These are phyloP conservation scores for Xylaria flabelliformis DNA, from an alignment of 495 filamentous ascomycete genomes.

Conservation along the genomic window DNA sequence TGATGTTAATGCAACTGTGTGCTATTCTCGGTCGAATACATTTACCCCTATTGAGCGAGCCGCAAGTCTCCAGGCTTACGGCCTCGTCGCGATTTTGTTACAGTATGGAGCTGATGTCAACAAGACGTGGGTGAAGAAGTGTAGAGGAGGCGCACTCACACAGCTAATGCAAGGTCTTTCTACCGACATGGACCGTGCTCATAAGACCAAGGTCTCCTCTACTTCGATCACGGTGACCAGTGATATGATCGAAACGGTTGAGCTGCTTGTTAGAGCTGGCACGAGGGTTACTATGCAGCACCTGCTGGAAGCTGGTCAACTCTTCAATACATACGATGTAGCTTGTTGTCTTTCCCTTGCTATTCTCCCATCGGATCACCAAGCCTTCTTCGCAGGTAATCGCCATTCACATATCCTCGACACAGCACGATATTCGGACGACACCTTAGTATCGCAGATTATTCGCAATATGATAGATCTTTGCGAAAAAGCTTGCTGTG, in stretches of 20 bases:
- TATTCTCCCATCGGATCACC: not conserved
- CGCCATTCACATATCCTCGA: not conserved
- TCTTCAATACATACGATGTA: not conserved
- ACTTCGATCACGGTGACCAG: not conserved
- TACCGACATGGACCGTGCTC: too few relatives aligned
- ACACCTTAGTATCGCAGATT: not conserved
- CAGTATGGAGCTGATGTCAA: not conserved
- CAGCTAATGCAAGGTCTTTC: not conserved
- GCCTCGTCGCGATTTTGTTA: not conserved
- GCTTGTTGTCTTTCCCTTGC: not conserved
- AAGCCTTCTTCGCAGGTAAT: not conserved
- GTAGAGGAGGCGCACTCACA: not conserved
- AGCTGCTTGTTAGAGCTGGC: not conserved
- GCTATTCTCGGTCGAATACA: not conserved
- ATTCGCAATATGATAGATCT: not conserved
- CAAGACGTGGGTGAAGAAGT: not conserved
- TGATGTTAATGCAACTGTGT: not conserved
- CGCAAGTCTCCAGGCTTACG: not conserved
- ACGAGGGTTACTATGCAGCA: not conserved
- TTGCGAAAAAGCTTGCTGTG: not conserved
- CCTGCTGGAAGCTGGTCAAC: not conserved
- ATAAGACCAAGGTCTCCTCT: too few relatives aligned
- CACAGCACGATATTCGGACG: not conserved
- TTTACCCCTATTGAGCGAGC: not conserved
- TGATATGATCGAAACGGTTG: not conserved